Evolutionary conservation across 345 rosid genomes (phyloP), one percentile per base, ranked within the genome.

Genomic region (Euclidium syriacum): DNA sequence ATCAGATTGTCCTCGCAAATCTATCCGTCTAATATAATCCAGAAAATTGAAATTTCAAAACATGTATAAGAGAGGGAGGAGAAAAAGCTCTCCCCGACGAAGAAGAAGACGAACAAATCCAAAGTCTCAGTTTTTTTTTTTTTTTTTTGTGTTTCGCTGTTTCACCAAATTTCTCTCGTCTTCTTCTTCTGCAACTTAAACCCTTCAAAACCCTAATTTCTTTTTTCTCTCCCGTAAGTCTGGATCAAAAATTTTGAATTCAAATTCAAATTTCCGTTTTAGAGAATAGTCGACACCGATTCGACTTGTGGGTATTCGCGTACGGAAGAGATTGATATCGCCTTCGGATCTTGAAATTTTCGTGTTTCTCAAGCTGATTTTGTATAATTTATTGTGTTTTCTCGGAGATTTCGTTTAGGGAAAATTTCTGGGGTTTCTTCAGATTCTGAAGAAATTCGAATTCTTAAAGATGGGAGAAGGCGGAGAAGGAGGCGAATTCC

Each of bases 41-140:
- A 56, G 72, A 81, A 78, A 70, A 79, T 78, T 82, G 84, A 75
- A 89, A 85, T 80, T 94, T 94, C 88, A 94, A 94, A 87, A 87
- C 80, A 78, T 78, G 64, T 35, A 58, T 75, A 83, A 81, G 95
- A 92, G 99, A 81, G 99, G 94, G 97, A 50, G 58, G 56, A 63
- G 57, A 61, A 38, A n/a, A 67, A 18, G 42, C 43, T 48, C 67
- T 68, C 67, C 67, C 8, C 60, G 64, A 58, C 65, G 73, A 62
- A 34, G 78, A 72, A 58, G 74, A 63, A 41, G 38, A 71, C 41
- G 68, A 59, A 65, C 75, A 58, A 80, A 32, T 19, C 47, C 47
- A 64, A 55, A 19, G 57, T 49, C 52, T 64, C 64, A 6, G 19
- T 39, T 34, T 60, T 53, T 41, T 65, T 22, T 33, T 64, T 41